A percentile compares a stretch with the other conserved stretches of the same genome.
Conservation (phyloP, 805 yeast species). For the Candida ulmi region DNA sequence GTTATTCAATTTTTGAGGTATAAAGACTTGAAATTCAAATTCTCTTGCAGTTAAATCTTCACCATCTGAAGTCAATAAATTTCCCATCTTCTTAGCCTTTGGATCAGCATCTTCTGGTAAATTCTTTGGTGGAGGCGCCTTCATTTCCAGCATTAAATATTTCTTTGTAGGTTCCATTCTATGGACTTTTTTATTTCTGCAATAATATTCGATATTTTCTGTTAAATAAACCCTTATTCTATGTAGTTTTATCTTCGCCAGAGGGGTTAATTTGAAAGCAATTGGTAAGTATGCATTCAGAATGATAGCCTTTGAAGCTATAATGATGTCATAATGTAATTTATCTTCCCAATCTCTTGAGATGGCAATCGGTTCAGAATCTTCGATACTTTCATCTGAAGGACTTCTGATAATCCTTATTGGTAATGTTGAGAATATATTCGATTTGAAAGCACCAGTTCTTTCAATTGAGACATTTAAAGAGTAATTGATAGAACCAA, state of each 20-base stretch:
- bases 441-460: slow-evolving; percentile 80
- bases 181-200: slow-evolving; percentile 82
- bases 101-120: slow-evolving; percentile 27
- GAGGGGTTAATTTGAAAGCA: slow-evolving; percentile 76
- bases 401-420: slow-evolving; percentile 71
- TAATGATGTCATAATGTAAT: slow-evolving; percentile 80
- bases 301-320: slow-evolving; percentile 85
- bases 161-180: slow-evolving; percentile 87
- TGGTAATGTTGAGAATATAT: slow-evolving; percentile 57
- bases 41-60: slow-evolving; percentile 68
- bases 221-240: slow-evolving; percentile 81
- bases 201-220: slow-evolving; percentile 87
- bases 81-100: slow-evolving; percentile 36
- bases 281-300: slow-evolving; percentile 81
- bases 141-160: slow-evolving; percentile 74
- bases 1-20: slow-evolving; percentile 63
- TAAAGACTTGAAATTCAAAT: slow-evolving; percentile 78
- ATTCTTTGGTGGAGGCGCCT: slow-evolving; percentile 43
- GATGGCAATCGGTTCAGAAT: slow-evolving; percentile 89
- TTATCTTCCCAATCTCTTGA: slow-evolving; percentile 92
- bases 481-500: slow-evolving; percentile 71
- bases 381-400: slow-evolving; percentile 73
- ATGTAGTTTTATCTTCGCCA: slow-evolving; percentile 81
- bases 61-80: slow-evolving; percentile 29
- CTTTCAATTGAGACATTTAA: slow-evolving; percentile 70